Evolutionary conservation across 1,284 basidiomycete genomes (phyloP).

Genomic region (Malassezia sympodialis): DNA sequence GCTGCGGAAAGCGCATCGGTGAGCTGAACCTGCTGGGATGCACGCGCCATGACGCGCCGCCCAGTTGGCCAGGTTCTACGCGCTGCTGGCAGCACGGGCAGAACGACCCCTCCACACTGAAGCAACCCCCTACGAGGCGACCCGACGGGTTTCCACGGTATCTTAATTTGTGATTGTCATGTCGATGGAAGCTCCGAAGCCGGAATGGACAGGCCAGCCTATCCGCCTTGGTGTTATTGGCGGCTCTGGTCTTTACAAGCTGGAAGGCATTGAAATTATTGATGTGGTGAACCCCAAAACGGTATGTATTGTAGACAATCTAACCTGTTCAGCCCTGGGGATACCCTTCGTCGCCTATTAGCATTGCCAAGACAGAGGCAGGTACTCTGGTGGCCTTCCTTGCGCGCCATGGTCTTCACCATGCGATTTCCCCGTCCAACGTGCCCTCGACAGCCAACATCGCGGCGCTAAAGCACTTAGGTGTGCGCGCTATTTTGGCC

Average conservation of each 20-base stretch:
- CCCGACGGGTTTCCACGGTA: neutral
- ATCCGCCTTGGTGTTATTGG: constrained; percentile 42
- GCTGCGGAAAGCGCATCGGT: neutral
- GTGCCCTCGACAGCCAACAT: constrained; percentile 78
- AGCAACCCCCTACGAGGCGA: neutral
- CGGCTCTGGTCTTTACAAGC: constrained; percentile 44
- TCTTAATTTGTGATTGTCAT: neutral
- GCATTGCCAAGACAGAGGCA: constrained; percentile 68
- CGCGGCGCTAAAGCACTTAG: constrained; percentile 82
- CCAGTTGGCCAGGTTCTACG: neutral
- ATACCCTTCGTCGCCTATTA: constrained; percentile 77
- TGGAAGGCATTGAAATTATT: constrained; percentile 38
- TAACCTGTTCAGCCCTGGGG: constrained; percentile 70
- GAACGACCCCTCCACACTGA: constrained; percentile 1
- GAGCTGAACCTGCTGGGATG: constrained; percentile 10
- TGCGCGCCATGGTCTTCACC: constrained; percentile 72
- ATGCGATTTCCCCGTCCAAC: constrained; percentile 51
- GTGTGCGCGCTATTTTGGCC: constrained; percentile 76
- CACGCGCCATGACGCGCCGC: constrained; percentile 12
- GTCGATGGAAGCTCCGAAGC: constrained; percentile 6
- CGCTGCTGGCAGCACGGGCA: neutral
- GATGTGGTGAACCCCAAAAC: constrained; percentile 34
- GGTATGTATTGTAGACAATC: constrained; percentile 7
- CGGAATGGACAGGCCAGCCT: constrained; percentile 25
- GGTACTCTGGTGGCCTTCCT: constrained; percentile 75